Evolutionary conservation across 2,329 filamentous ascomycete species (phyloP), one percentile per base, ranked within the genome.

Genomic region (Dactylellina haptotyla): DNA sequence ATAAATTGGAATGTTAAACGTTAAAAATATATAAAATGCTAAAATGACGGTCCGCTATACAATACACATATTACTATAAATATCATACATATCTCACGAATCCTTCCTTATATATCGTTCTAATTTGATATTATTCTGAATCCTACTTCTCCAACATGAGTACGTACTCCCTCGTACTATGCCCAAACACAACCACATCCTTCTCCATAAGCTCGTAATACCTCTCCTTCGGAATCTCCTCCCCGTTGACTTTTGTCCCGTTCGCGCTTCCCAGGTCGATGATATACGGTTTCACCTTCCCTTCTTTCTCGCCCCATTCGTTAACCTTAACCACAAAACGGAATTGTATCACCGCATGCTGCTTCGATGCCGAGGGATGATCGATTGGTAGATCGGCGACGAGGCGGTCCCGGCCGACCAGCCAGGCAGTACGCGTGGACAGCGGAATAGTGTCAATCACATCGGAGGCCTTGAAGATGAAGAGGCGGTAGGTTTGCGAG

Each of bases 341-440:
- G 79, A 99, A 99, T 80, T 99, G 95, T 45, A 99, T 86, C 6
- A 93, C 95, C 0, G 94, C 94, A 80, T 99, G 95, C 82, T 99
- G 95, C 81, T 96, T 96, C 80, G 92, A 96, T 78, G 93, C 88
- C 81, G 92, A 97, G 0, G 93, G 93, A 79, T 99, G 94, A 79
- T 96, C 92, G 5, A 96, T 87, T 1, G 87, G 83, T 66, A 97
- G 84, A 80, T 99, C 95, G 1, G 91, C 92, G 2, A 99, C 89
- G 3, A 89, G 83, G 59, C 86, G 81, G 77, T 97, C 93, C 50
- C 93, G 86, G 0, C 95, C 95, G 6, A 97, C 83, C 23, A 99
- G 83, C 95, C 95, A 99, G 82, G 92, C 97, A 79, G 90, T 96
- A 72, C 92, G 88, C 64, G 84, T 82, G 67, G 86, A 85, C 53